Conservation (phyloP, 2,329 filamentous ascomycete genomes). For the Ophiostoma triangulosporum region DNA sequence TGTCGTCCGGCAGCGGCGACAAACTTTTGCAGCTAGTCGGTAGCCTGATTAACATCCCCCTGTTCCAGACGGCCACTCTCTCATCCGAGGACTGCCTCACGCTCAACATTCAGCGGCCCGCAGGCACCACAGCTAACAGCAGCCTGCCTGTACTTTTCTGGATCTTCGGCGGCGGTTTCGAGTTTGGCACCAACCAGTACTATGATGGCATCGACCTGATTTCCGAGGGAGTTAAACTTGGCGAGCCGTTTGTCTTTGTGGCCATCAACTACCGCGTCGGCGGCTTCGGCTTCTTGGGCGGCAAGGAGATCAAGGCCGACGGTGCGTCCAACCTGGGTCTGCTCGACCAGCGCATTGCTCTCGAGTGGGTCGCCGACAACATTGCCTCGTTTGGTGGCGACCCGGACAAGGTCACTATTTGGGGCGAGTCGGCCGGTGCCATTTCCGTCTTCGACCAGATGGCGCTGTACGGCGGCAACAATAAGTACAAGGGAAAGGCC, state of each 20-base stretch:
- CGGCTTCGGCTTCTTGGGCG: conserved; percentile 61
- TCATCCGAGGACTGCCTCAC: conserved; percentile 52
- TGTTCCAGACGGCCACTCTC: conserved; percentile 36
- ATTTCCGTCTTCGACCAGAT: conserved; percentile 70
- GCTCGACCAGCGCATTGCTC: conserved; percentile 56
- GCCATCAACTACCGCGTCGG: conserved; percentile 66
- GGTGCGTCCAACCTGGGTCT: conserved; percentile 56
- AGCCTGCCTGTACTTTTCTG: conserved; percentile 56
- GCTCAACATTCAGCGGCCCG: conserved; percentile 45
- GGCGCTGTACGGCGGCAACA: conserved; percentile 54
- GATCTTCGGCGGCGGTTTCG: conserved; percentile 57
- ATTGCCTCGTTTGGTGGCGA: conserved; percentile 69
- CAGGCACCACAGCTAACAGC: conserved; percentile 36
- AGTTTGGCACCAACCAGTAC: conserved; percentile 35
- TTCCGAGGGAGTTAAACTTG: conserved; percentile 28
- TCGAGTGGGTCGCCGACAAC: conserved; percentile 68
- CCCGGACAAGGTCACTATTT: conserved; percentile 62
- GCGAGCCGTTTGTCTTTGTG: conserved; percentile 59
- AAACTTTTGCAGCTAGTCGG: conserved; percentile 32
- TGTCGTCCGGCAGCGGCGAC: conserved; percentile 36
- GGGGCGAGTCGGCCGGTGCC: conserved; percentile 59
- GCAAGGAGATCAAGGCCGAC: conserved; percentile 52
- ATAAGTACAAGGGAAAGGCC: conserved; percentile 58
- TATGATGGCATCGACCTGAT: conserved; percentile 40
- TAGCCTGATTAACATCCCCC: conserved; percentile 30